Evolutionary conservation across 148 eudicot genomes (phyloP).

Genomic region (Amaranthus palmeri): DNA sequence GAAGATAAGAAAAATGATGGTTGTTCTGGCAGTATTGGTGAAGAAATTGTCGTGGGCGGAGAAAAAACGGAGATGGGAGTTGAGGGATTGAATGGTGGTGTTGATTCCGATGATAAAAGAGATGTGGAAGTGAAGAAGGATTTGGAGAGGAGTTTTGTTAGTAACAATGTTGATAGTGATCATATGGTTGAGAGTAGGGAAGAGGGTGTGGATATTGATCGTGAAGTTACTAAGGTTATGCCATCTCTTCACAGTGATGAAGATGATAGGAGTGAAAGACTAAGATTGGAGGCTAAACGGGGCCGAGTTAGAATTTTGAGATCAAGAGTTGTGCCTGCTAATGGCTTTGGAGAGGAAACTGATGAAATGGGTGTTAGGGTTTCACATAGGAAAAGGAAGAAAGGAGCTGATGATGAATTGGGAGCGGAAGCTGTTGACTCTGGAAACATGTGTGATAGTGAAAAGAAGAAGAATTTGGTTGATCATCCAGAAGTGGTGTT

Average conservation of each 20-base stretch:
- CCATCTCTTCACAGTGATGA: slow-evolving; percentile 13
- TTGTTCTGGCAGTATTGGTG: slow-evolving; percentile 4
- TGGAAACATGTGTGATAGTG: slow-evolving; percentile 7
- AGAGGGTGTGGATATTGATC: slow-evolving; percentile 14
- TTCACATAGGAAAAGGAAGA: slow-evolving; percentile 26
- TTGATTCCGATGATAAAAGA: slow-evolving; percentile 8
- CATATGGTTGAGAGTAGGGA: background rate
- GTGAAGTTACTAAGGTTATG: background rate
- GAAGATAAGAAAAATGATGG: slow-evolving; percentile 8
- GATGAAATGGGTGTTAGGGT: slow-evolving; percentile 10
- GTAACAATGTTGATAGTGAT: slow-evolving; percentile 7
- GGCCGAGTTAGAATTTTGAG: slow-evolving; percentile 30
- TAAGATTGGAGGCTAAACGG: slow-evolving; percentile 20
- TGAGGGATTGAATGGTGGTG: slow-evolving; percentile 13
- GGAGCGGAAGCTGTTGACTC: slow-evolving; percentile 11
- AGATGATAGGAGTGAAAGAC: background rate
- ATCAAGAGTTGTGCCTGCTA: slow-evolving; percentile 37
- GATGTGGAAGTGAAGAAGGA: slow-evolving; percentile 11
- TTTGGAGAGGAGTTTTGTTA: slow-evolving; percentile 11
- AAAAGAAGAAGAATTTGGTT: slow-evolving; percentile 10
- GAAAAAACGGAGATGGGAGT: slow-evolving; percentile 24
- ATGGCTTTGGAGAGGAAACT: slow-evolving; percentile 16
- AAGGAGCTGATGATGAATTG: slow-evolving; percentile 7
- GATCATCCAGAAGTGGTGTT: slow-evolving; percentile 1
- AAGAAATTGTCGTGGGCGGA: slow-evolving; percentile 17